Evolutionary conservation across 2,329 filamentous ascomycete genomes (phyloP).

Genomic region (Grosmannia clavigera): DNA sequence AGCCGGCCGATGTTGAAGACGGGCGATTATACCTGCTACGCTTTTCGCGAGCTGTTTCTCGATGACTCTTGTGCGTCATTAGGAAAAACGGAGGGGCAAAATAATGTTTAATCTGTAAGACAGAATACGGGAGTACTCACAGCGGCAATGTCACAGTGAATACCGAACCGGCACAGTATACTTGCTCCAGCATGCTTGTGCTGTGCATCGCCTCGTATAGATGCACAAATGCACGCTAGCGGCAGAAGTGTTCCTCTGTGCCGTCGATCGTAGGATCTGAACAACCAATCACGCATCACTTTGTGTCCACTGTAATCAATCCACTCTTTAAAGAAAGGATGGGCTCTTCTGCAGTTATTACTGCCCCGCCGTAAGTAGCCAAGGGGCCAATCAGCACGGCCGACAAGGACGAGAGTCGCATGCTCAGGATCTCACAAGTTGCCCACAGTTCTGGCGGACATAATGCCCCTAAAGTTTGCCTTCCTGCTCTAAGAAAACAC

Average conservation of each 20-base stretch:
- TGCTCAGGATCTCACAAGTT: not conserved
- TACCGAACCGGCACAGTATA: not conserved
- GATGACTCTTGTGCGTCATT: not conserved
- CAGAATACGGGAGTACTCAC: not conserved
- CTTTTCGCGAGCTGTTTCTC: not conserved
- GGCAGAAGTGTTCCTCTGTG: slow-evolving; percentile 1
- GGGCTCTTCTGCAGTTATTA: not conserved
- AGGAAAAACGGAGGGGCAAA: not conserved
- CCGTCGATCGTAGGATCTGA: not conserved
- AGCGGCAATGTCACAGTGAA: not conserved
- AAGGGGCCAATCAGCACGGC: slow-evolving; percentile 21
- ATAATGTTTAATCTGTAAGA: too few species aligned
- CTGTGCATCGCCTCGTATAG: not conserved
- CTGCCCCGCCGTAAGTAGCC: slow-evolving; percentile 1
- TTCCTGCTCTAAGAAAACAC: not conserved
- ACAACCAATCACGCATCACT: not conserved
- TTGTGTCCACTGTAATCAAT: not conserved
- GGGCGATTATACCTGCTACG: not conserved
- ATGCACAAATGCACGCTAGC: slow-evolving; percentile 4
- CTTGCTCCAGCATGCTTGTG: not conserved
- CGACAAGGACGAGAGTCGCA: slow-evolving; percentile 5
- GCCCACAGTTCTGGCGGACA: not conserved
- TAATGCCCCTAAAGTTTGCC: not conserved
- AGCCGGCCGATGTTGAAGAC: not conserved
- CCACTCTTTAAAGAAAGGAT: not conserved